phyloP scores from a whole-genome alignment of 31 red algal genomes.

The Pterothamnion heteromorphum region DNA sequence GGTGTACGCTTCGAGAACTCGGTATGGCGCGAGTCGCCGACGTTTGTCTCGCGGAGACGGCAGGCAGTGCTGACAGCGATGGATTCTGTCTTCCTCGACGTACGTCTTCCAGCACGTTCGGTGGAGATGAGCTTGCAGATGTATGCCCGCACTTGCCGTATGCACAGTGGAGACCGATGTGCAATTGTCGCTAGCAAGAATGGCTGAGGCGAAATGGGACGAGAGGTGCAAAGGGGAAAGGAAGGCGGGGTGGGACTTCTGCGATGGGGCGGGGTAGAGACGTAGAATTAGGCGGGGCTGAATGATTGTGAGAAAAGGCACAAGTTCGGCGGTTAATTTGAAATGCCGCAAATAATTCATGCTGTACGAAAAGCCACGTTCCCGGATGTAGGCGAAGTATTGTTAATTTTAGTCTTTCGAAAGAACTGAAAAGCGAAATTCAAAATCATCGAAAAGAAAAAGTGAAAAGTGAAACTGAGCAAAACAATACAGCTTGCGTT shows the following conservation, averaged over 20 bases:
- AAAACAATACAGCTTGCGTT: background rate
- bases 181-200: background rate
- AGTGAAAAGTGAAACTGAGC: background rate
- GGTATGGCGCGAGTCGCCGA: too few species aligned
- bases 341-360: background rate
- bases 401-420: background rate
- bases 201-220: background rate
- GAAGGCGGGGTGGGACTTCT: background rate
- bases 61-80: background rate
- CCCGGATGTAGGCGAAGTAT: background rate
- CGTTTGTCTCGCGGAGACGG: too few species aligned
- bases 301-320: background rate
- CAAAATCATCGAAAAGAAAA: background rate
- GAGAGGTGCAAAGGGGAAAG: too few species aligned
- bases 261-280: background rate
- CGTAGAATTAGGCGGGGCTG: background rate
- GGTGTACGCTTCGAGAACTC: too few species aligned
- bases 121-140: background rate
- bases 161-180: background rate
- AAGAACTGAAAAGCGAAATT: background rate
- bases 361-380: background rate
- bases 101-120: background rate
- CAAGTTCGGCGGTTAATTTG: slow-evolving; percentile 1
- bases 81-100: background rate
- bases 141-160: too few species aligned